These are phyloP conservation scores for Vicia villosa DNA, from an alignment of 306 rosid genomes.

Conservation along the genomic window DNA sequence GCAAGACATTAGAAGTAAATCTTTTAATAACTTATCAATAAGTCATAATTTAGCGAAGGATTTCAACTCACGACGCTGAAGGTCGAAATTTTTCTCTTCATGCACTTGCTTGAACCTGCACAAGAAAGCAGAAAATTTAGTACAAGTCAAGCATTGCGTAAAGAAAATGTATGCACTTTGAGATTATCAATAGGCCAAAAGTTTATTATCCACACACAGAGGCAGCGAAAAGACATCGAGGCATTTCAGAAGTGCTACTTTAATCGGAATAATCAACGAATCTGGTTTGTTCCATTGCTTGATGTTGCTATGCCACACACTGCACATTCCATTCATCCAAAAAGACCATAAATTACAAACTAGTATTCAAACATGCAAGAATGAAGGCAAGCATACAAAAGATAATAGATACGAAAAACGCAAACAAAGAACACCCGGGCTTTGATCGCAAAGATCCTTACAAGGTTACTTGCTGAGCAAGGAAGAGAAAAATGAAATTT, in stretches of 20 bases:
- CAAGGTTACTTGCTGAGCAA: conserved; percentile 2
- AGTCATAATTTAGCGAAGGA: not conserved
- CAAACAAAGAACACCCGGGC: too few relatives aligned
- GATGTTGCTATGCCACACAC: conserved; percentile 62
- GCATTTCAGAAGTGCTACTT: conserved; percentile 49
- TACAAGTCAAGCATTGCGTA: conserved; percentile 22
- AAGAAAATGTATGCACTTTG: conserved; percentile 2
- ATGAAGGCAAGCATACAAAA: too few relatives aligned
- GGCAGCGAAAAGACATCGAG: conserved; percentile 46
- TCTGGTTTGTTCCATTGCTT: conserved; percentile 40
- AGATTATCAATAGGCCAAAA: conserved; percentile 24
- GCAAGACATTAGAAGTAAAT: conserved; percentile 23
- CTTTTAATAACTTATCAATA: not conserved
- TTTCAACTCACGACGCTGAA: conserved; percentile 57
- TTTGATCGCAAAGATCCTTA: too few relatives aligned
- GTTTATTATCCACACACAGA: conserved; percentile 49
- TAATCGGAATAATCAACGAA: conserved; percentile 44
- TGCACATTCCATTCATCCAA: conserved; percentile 48
- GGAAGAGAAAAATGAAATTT: conserved; percentile 4
- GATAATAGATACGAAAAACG: too few relatives aligned
- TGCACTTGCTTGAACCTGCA: conserved; percentile 51
- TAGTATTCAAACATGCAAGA: not conserved
- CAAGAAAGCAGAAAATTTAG: conserved; percentile 39
- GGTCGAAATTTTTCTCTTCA: conserved; percentile 39
- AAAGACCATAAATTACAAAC: conserved; percentile 28